Base-by-base conservation (phyloP, 345 rosid species). In the Lepidium aucheri region DNA sequence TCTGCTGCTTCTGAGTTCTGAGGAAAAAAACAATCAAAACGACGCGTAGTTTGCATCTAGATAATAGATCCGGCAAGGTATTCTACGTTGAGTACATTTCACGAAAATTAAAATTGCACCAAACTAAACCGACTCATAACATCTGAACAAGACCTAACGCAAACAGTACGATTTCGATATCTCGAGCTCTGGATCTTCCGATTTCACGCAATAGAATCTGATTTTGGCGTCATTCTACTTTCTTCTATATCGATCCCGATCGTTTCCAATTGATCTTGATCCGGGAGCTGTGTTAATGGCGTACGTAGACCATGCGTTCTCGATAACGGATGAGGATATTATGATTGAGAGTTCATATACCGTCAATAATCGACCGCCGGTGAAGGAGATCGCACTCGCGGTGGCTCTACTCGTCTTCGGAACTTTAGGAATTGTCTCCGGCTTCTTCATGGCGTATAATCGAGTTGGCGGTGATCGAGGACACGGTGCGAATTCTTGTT, bases 261-360 rank as follows among this genome's bases (percentile, higher is more conserved):
- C 17, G 42, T 33, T 30, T 49, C 8, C 33, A 4, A 5, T 46
- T 38, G 79, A 69, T 28, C 24, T 51, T 8, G 76, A 65, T 65
- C 65, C 11, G 24, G 34, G 16, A 28, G 50, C 45, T 47, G 67
- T 65, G 28, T 58, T 12, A 52, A 92, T 93, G 98, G 97, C 98
- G 60, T 93, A 93, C 78, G 97, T 90, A 10, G 98, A 93, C 68
- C 97, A 90, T 52, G 97, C 97, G 12, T 93, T 93, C 83, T 93
- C 98, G 42, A 90, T 93, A 46, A 74, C 97, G 6, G 96, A 93
- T 79, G 98, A 93, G 75, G 97, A 90, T 60, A 76, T 88, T 30
- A 88, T 93, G 96, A 74, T 93, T 73, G 96, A 75, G 60, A 77
- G 76, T 4, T 68, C 91, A 0, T 84, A 88, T 69, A 61, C 84